Conservation (phyloP, 768 basidiomycete genomes). For the Lactarius quietus region DNA sequence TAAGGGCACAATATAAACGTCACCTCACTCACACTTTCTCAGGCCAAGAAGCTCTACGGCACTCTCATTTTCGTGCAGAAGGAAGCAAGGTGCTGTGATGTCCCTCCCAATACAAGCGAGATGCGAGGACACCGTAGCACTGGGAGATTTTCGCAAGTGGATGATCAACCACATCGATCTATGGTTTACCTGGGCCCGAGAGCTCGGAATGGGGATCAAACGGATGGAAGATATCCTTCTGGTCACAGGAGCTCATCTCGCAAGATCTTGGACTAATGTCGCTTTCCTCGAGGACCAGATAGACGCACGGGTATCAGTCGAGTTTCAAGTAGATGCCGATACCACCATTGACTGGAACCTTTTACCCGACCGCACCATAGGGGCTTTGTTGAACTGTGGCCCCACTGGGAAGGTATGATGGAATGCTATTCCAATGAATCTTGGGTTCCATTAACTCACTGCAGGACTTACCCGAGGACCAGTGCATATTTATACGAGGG, state of each 20-base stretch:
- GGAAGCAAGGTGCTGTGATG: background rate
- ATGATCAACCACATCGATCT: background rate
- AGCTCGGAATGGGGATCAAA: background rate
- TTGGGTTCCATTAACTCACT: background rate
- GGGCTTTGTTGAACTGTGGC: background rate
- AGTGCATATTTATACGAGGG: background rate
- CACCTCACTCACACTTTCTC: background rate
- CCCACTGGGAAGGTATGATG: background rate
- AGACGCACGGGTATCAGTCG: background rate
- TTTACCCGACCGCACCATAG: background rate
- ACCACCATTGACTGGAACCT: background rate
- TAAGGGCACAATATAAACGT: background rate
- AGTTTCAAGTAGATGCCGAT: background rate
- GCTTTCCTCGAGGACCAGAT: background rate
- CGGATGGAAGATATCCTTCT: background rate
- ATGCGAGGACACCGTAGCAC: background rate
- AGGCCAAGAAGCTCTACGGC: background rate
- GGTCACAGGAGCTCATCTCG: background rate
- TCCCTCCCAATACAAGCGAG: background rate
- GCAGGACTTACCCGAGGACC: background rate
- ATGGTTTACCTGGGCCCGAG: background rate
- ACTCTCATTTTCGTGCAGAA: background rate
- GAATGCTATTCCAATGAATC: background rate
- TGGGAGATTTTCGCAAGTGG: background rate
- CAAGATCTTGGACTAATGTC: background rate